phyloP scores from a whole-genome alignment of 805 yeast genomes.

The Sugiyamaella valdiviana region DNA sequence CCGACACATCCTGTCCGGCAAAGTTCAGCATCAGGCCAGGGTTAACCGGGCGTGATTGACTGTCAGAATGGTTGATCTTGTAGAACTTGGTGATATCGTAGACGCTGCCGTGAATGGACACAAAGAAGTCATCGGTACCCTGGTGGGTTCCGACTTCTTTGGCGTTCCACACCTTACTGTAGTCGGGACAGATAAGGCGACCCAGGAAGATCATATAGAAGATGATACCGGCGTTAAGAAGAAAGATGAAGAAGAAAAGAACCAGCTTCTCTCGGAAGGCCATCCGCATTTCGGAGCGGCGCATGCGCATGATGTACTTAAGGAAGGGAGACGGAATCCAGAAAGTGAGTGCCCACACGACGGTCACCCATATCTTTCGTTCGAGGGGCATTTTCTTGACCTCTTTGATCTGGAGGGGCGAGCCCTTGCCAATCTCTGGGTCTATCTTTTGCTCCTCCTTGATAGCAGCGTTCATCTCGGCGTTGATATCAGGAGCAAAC shows the following conservation, averaged over 20 bases:
- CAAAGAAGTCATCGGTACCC: conserved; percentile 33
- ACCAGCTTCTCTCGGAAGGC: conserved; percentile 40
- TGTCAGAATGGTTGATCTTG: conserved; percentile 37
- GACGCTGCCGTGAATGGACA: conserved; percentile 36
- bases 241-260: conserved; percentile 32
- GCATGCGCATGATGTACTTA: conserved; percentile 34
- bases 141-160: conserved; percentile 34
- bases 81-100: conserved; percentile 38
- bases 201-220: conserved; percentile 39
- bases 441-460: conserved; percentile 19
- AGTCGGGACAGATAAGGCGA: conserved; percentile 36
- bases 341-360: conserved; percentile 37
- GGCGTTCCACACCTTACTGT: conserved; percentile 37
- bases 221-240: conserved; percentile 35
- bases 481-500: conserved; percentile 31
- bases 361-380: conserved; percentile 33
- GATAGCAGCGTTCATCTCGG: conserved; percentile 20
- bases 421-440: conserved; percentile 31
- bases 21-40: conserved; percentile 31
- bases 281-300: conserved; percentile 36
- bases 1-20: conserved; percentile 36
- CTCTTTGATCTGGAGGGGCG: conserved; percentile 28
- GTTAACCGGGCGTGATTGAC: conserved; percentile 29
- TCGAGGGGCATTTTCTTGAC: conserved; percentile 27
- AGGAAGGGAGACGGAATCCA: conserved; percentile 38